Evolutionary conservation across 305 asterid species (phyloP).

Genomic region (Fraxinus floribunda): DNA sequence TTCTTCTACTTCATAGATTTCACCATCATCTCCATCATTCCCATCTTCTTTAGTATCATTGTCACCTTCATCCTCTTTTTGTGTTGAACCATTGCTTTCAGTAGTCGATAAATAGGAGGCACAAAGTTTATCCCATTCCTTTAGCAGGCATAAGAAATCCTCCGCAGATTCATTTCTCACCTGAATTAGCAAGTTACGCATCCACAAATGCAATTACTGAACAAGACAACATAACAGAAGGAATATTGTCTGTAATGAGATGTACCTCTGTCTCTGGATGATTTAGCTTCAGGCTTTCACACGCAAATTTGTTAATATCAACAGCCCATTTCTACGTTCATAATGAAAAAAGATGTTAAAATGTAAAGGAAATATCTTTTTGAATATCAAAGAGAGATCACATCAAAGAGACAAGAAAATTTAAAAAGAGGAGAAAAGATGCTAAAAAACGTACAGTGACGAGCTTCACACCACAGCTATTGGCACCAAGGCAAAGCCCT

Average conservation of each 20-base stretch:
- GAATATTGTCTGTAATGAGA: not conserved
- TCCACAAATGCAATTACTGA: not conserved
- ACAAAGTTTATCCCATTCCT: constrained; percentile 72
- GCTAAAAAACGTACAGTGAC: constrained; percentile 44
- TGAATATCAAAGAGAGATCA: not conserved
- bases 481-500: constrained; percentile 76
- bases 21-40: constrained; percentile 28
- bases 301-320: constrained; percentile 54
- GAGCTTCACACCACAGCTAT: constrained; percentile 51
- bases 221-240: not conserved
- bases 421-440: not conserved
- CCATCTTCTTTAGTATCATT: not conserved
- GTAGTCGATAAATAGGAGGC: constrained; percentile 27
- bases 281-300: constrained; percentile 58
- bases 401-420: not conserved
- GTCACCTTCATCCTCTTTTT: constrained; percentile 8
- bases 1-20: constrained; percentile 57
- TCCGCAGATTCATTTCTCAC: constrained; percentile 69
- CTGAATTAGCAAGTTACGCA: constrained; percentile 25
- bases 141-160: constrained; percentile 49
- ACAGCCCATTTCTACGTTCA: constrained; percentile 70
- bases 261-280: constrained; percentile 72
- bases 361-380: not conserved
- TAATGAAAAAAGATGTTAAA: not conserved
- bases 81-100: constrained; percentile 16